Percentiles rank a stretch among this genome's conserved stretches.
Conservation (phyloP, 768 basidiomycete species). For the Hydnomerulius pinastri region DNA sequence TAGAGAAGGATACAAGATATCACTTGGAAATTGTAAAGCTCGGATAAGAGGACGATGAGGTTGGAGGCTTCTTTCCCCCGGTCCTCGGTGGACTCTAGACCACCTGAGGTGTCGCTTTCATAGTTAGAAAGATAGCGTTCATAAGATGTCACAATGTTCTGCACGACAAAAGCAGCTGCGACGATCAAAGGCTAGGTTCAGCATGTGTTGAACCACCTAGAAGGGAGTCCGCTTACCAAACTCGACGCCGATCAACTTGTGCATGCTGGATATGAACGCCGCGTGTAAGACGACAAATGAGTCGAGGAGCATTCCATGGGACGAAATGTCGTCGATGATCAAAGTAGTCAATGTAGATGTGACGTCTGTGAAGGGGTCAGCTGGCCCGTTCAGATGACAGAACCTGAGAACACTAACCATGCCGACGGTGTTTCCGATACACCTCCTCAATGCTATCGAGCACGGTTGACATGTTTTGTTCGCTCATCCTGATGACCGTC, state of each 20-base stretch:
- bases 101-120: constrained; percentile 11
- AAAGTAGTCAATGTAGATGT: constrained; percentile 76
- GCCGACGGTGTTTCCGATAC: constrained; percentile 74
- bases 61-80: constrained; percentile 89
- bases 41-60: constrained; percentile 82
- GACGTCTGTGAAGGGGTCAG: constrained; percentile 57
- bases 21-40: constrained; percentile 96
- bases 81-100: constrained; percentile 32
- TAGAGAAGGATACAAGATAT: constrained; percentile 88
- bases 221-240: constrained; percentile 62
- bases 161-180: constrained; percentile 81
- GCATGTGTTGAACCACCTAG: neutral
- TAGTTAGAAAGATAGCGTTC: constrained; percentile 54
- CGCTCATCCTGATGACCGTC: constrained; percentile 69
- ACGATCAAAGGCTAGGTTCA: neutral
- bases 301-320: constrained; percentile 80
- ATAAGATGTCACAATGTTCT: constrained; percentile 67
- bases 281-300: constrained; percentile 90
- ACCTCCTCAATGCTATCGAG: constrained; percentile 72
- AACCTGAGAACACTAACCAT: constrained; percentile 52
- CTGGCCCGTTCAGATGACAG: neutral
- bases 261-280: constrained; percentile 77
- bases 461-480: constrained; percentile 82
- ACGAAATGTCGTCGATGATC: constrained; percentile 77
- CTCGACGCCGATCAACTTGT: constrained; percentile 82